Evolutionary conservation across 2,329 filamentous ascomycete species (phyloP).

Genomic region (Myriosclerotinia curreyana): DNA sequence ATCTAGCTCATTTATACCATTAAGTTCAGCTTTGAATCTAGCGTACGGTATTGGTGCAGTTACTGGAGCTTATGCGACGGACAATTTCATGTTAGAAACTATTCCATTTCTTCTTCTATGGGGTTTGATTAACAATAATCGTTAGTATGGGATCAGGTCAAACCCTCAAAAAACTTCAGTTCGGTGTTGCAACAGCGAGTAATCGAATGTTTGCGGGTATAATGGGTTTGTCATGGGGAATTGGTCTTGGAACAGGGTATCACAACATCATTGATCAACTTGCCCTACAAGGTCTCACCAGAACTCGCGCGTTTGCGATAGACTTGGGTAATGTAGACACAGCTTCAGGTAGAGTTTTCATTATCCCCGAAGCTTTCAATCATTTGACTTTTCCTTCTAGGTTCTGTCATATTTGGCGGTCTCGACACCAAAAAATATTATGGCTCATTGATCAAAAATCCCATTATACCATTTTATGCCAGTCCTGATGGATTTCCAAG

Average conservation of each 20-base stretch:
- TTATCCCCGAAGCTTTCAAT: background rate
- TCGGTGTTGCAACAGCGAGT: slow-evolving; percentile 20
- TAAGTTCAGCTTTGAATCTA: slow-evolving; percentile 6
- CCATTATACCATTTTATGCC: slow-evolving; percentile 25
- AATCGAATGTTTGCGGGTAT: slow-evolving; percentile 21
- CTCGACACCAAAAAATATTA: slow-evolving; percentile 31
- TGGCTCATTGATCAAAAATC: slow-evolving; percentile 26
- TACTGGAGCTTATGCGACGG: slow-evolving; percentile 15
- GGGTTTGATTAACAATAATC: background rate
- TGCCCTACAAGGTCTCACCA: slow-evolving; percentile 25
- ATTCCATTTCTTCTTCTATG: background rate
- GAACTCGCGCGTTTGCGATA: slow-evolving; percentile 30
- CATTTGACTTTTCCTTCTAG: slow-evolving; percentile 13
- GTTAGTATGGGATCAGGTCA: slow-evolving; percentile 15
- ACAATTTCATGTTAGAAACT: slow-evolving; percentile 13
- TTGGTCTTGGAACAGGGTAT: slow-evolving; percentile 24
- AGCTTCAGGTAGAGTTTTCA: slow-evolving; percentile 21
- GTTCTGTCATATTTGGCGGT: slow-evolving; percentile 30
- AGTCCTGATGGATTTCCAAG: slow-evolving; percentile 25
- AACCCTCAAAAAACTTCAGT: slow-evolving; percentile 19
- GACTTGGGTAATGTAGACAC: slow-evolving; percentile 26
- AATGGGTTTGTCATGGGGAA: slow-evolving; percentile 22
- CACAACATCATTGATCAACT: slow-evolving; percentile 26
- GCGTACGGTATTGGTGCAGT: slow-evolving; percentile 13
- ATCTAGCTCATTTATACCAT: slow-evolving; percentile 3